Base-by-base conservation (phyloP, 1,284 basidiomycete species). In the Athelia sp. region DNA sequence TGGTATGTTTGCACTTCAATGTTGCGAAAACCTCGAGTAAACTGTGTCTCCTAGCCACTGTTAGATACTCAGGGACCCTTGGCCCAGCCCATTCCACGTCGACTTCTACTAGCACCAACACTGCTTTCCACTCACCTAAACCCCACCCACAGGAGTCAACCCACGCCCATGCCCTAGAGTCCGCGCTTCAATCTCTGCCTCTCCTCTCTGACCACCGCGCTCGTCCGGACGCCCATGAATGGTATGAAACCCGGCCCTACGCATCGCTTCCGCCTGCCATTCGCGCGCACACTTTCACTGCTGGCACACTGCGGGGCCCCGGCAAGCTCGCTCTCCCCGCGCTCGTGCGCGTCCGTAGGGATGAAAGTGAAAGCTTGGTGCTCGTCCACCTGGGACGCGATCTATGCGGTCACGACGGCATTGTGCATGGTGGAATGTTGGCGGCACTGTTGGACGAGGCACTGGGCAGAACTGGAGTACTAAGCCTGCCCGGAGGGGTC, bases 161-260 rank as follows among this genome's bases (percentile, higher is more conserved):
- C 56, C 82, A 87, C 0, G 67, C 77, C 43, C 74, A 74, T 1
- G 64, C 70, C 18, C 74, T 96, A 47, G 94, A 98, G 63, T 64
- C 73, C 17, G 68, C 78, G 40, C 70, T 98, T 4, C 84, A 90
- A 53, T 65, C 71, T 1, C 73, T 96, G 0, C 79, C 83, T 0
- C 54, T 81, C 4, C 80, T 95, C 0, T 64, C 73, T 29, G 63
- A 74, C 32, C 74, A 85, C 46, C 71, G 82, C 32, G 51, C 63
- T 8, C 57, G 62, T n/a, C 61, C 68, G 1, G 79, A 82, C 53
- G 69, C 75, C 0, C 65, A 70, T 26, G 74, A 79, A 26, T 89
- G 86, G 87, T 87, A 89, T 56, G 87, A 90, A 63, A 73, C 78
- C 31, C 80, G 93, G 36, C 93, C 93, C 9, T 94, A 93, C 63